Evolutionary conservation across 306 rosid species (phyloP).

Genomic region (Senna tora): DNA sequence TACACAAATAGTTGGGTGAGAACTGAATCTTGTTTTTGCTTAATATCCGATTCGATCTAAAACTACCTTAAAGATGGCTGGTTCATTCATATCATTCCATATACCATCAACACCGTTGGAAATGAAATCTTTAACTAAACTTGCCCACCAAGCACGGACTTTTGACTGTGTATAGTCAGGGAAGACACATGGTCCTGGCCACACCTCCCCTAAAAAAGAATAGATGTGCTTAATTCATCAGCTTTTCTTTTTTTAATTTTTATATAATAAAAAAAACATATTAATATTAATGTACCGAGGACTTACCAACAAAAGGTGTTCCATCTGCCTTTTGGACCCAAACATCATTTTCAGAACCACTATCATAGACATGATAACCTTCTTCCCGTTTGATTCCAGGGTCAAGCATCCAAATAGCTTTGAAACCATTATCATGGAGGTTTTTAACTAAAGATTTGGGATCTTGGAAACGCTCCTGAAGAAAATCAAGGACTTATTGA

Average conservation of each 20-base stretch:
- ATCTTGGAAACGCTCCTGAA: constrained; percentile 77
- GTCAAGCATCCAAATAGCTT: constrained; percentile 96
- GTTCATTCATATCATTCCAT: constrained; percentile 99
- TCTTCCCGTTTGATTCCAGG: constrained; percentile 89
- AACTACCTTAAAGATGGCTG: constrained; percentile 82
- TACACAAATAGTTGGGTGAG: constrained; percentile 7
- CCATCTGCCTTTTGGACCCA: constrained; percentile 86
- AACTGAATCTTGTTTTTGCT: constrained; percentile 15
- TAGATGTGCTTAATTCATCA: constrained; percentile 24
- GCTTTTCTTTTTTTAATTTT: background rate
- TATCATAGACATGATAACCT: constrained; percentile 78
- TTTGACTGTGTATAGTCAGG: constrained; percentile 89
- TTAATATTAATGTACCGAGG: constrained; percentile 1
- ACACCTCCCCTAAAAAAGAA: constrained; percentile 69
- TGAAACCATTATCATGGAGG: constrained; percentile 76
- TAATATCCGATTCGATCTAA: background rate
- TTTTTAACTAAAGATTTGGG: constrained; percentile 66
- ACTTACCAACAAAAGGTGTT: constrained; percentile 64
- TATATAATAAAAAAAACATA: background rate
- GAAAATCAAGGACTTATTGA: constrained; percentile 32
- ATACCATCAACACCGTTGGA: constrained; percentile 90
- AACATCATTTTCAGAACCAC: constrained; percentile 68
- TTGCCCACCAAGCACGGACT: constrained; percentile 91
- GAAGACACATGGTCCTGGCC: constrained; percentile 97
- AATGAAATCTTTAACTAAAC: constrained; percentile 77